These are phyloP conservation scores for Sordariomycetes sp. DNA, from an alignment of 2,329 filamentous ascomycete species.

Conservation along the genomic window DNA sequence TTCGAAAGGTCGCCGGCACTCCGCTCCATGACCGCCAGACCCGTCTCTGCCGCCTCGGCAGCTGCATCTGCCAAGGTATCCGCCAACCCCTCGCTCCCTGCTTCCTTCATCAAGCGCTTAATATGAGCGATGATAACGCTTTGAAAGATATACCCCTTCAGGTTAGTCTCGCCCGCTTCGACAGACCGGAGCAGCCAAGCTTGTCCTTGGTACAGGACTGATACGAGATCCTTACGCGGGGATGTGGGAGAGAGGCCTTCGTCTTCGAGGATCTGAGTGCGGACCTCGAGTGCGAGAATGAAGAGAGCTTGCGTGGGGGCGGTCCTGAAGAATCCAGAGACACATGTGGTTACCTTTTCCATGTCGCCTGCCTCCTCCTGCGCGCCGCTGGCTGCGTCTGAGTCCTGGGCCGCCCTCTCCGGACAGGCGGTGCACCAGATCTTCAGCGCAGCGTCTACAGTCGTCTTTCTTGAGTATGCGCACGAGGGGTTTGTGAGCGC, in stretches of 20 bases:
- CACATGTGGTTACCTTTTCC: conserved; percentile 14
- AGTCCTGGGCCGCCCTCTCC: background rate
- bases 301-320: conserved; percentile 23
- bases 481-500: conserved; percentile 32
- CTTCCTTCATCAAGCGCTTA: conserved; percentile 25
- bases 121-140: conserved; percentile 28
- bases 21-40: too few species aligned
- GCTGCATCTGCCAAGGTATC: background rate
- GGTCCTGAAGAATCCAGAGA: conserved; percentile 30
- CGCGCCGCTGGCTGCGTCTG: too few species aligned
- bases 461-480: conserved; percentile 39
- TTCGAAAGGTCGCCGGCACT: too few species aligned
- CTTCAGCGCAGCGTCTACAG: conserved; percentile 37
- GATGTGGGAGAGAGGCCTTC: conserved; percentile 22
- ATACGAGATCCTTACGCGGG: conserved; percentile 30
- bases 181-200: conserved; percentile 29
- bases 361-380: conserved; percentile 8
- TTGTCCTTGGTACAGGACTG: conserved; percentile 29
- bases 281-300: conserved; percentile 29
- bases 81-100: conserved; percentile 20
- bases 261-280: conserved; percentile 28
- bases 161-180: conserved; percentile 42
- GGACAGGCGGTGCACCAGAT: conserved; percentile 31
- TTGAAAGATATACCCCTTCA: conserved; percentile 39
- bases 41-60: background rate